Evolutionary conservation across 768 basidiomycete species (phyloP).

Genomic region (Boletellus sp.): DNA sequence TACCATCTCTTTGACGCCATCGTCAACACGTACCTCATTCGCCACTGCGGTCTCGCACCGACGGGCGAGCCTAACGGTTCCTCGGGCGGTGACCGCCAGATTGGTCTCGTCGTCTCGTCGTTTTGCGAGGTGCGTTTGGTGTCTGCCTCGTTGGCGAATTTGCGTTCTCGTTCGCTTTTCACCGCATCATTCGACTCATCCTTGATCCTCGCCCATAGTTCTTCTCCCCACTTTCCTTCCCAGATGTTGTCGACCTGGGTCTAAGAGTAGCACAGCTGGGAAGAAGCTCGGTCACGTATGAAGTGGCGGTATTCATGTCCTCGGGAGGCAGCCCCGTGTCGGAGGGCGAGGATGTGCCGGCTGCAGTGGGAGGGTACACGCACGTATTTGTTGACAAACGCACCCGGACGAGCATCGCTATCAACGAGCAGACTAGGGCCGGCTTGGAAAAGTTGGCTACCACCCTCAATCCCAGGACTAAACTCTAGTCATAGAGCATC

Average conservation of each 20-base stretch:
- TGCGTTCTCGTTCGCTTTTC: neutral
- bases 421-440: slow-evolving; percentile 38
- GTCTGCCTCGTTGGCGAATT: no score
- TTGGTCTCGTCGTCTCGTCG: slow-evolving; percentile 78
- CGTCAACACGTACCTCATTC: slow-evolving; percentile 75
- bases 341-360: slow-evolving; percentile 22
- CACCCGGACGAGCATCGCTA: slow-evolving; percentile 53
- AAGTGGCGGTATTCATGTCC: slow-evolving; percentile 68
- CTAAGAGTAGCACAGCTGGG: slow-evolving; percentile 66
- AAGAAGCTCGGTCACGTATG: slow-evolving; percentile 73
- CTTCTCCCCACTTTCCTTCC: slow-evolving; percentile 71
- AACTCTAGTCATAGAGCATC: slow-evolving; percentile 16
- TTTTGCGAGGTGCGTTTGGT: slow-evolving; percentile 49
- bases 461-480: neutral
- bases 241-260: slow-evolving; percentile 65
- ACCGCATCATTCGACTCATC: no score
- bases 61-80: slow-evolving; percentile 31
- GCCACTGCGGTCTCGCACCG: slow-evolving; percentile 56
- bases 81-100: slow-evolving; percentile 27
- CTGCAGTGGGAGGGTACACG: slow-evolving; percentile 59
- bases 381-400: slow-evolving; percentile 76
- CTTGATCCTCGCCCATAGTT: slow-evolving; percentile 39
- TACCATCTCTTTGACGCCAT: slow-evolving; percentile 81
- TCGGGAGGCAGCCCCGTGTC: neutral
- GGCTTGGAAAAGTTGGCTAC: slow-evolving; percentile 38